phyloP scores from a whole-genome alignment of 345 rosid species.

The Orychophragmus violaceus region DNA sequence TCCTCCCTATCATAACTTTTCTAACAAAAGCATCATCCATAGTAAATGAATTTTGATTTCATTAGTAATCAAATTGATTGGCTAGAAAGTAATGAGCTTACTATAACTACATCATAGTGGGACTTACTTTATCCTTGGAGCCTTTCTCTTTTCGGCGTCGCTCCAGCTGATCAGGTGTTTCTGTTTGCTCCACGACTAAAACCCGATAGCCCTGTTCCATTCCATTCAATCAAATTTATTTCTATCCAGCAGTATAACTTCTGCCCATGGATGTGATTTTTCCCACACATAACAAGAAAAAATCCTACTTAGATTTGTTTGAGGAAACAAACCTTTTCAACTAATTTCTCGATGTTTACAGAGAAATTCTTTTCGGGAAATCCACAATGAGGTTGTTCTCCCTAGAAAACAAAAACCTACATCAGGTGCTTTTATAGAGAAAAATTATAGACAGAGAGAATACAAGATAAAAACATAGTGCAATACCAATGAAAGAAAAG shows the following conservation, averaged over 20 bases:
- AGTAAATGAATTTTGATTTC: not conserved
- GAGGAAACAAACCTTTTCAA: constrained; percentile 62
- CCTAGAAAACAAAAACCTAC: constrained; percentile 39
- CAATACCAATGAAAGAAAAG: not conserved
- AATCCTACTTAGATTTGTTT: constrained; percentile 6
- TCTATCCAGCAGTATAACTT: constrained; percentile 4
- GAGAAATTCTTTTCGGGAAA: constrained; percentile 95
- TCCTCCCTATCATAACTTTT: constrained; percentile 9
- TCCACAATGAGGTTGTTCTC: constrained; percentile 99
- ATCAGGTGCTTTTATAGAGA: constrained; percentile 8
- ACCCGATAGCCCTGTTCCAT: constrained; percentile 84
- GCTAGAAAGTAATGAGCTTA: constrained; percentile 1
- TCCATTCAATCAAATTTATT: constrained; percentile 25
- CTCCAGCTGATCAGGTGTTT: constrained; percentile 96
- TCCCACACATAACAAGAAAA: constrained; percentile 1
- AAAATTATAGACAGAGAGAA: not conserved
- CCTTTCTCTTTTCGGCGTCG: constrained; percentile 85
- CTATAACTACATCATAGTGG: not conserved
- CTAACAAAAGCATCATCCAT: not conserved
- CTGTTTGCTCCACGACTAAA: constrained; percentile 95
- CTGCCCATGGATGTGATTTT: constrained; percentile 2
- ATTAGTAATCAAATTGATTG: not conserved
- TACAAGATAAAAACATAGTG: not conserved
- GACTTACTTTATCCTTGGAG: constrained; percentile 79
- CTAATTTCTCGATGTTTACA: constrained; percentile 83